Evolutionary conservation across 495 filamentous ascomycete genomes (phyloP), one percentile per base, ranked within the genome.

Genomic region (Aspergillus sclerotioniger): DNA sequence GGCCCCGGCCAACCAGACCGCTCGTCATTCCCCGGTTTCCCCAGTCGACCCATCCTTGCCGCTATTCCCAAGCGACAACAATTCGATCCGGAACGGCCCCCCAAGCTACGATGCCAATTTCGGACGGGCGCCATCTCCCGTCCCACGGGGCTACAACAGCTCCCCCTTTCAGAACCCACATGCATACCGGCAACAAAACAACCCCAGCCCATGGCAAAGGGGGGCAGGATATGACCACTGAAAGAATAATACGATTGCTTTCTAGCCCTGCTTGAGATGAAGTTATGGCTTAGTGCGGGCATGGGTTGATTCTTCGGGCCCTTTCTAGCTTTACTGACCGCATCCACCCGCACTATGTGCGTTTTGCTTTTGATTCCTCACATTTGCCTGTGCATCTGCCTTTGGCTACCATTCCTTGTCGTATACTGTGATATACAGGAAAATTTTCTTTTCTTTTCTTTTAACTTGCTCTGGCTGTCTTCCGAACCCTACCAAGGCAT

Each of bases 221-320:
- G 85, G 85, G 33, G 85, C 84, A 25, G 85, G 85, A 32, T 88
- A 87, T 61, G 84, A 87, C 55, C 80, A 84, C 63, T 85, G 68
- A 70, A 64, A 49, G 58, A 62, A 57, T 63, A 50, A 56, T 47
- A 39, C 62, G 57, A 63, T 65, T 66, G 64, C 47, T 64, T 67
- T 61, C 66, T 63, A 55, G 58, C 60, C 43, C 61, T 64, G 56
- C 58, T 64, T 57, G 67, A 67, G 60, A 78, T 75, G 75, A 76
- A 75, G 70, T 76, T 69, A 77, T 73, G 72, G 70, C 66, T 68
- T 68, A 74, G 74, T 70, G 71, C 64, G 67, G 66, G 66, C 63
- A 53, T 16, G 25, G 20, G 46, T 62, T 67, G 63, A 62, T 62
- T 62, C 64, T 60, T 71, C 54, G 32, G 56, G 57, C 57, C 61